Evolutionary conservation across 768 basidiomycete species (phyloP).

Genomic region (Dioszegia hungarica): DNA sequence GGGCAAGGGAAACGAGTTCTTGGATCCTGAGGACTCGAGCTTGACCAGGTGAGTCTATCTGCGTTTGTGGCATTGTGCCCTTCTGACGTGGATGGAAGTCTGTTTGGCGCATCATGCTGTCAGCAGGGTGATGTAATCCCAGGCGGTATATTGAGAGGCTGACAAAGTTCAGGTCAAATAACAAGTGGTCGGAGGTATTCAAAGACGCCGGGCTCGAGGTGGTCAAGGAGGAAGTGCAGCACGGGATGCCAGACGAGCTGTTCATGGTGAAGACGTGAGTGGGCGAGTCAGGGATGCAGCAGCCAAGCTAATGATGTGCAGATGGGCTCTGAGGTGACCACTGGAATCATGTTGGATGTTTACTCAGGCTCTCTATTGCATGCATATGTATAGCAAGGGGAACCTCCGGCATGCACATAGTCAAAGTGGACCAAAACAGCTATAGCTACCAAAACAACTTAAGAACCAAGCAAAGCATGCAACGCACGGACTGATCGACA

Average conservation of each 20-base stretch:
- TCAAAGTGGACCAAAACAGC: too few relatives aligned
- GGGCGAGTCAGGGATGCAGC: not conserved
- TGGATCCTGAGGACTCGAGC: constrained; percentile 84
- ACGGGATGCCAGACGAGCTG: constrained; percentile 73
- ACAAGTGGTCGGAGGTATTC: constrained; percentile 74
- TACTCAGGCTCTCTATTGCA: too few relatives aligned
- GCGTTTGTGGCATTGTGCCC: not conserved
- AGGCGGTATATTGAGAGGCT: not conserved
- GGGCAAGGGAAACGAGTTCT: constrained; percentile 57
- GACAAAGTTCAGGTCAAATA: constrained; percentile 62
- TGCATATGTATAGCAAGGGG: too few relatives aligned
- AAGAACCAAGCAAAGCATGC: too few relatives aligned
- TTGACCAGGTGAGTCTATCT: constrained; percentile 64
- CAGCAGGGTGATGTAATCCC: too few relatives aligned
- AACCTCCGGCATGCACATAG: too few relatives aligned
- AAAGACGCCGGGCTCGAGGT: constrained; percentile 66
- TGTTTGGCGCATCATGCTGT: too few relatives aligned
- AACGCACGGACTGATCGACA: too few relatives aligned
- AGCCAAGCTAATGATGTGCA: constrained; percentile 3
- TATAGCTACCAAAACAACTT: too few relatives aligned
- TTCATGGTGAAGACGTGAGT: constrained; percentile 80
- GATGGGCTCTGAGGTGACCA: constrained; percentile 13
- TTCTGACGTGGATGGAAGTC: too few relatives aligned
- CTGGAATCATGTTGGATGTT: too few relatives aligned
- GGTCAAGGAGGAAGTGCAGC: constrained; percentile 69